These are phyloP conservation scores for Leersia perrieri DNA, from an alignment of 176 grass and related monocot species.

Conservation along the genomic window DNA sequence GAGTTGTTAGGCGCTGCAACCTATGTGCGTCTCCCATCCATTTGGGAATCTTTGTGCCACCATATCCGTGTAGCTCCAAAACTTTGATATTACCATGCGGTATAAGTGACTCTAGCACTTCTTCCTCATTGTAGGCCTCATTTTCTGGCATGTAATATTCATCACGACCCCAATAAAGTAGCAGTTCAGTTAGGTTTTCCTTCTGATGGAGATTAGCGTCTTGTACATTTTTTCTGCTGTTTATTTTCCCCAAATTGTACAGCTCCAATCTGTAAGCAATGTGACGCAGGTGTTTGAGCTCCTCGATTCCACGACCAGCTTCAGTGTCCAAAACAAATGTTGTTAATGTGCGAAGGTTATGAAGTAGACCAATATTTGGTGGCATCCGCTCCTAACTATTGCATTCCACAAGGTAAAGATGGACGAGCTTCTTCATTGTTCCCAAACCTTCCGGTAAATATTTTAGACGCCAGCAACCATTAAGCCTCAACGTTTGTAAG, in stretches of 20 bases:
- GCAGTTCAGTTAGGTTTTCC: neutral
- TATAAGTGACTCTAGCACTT: neutral
- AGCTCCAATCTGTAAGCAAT: conserved; percentile 5
- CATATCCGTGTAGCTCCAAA: neutral
- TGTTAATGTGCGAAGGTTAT: no score
- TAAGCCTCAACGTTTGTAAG: neutral
- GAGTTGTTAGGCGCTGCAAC: neutral
- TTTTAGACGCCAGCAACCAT: accelerated
- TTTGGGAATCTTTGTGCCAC: neutral
- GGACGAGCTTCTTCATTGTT: neutral
- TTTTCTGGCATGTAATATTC: accelerated
- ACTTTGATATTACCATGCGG: neutral
- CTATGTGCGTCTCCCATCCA: conserved; percentile 10
- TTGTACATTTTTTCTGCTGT: neutral
- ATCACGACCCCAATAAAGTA: neutral
- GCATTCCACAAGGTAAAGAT: neutral
- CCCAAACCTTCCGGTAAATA: neutral
- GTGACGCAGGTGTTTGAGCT: neutral
- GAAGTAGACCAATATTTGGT: neutral
- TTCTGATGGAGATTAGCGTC: conserved; percentile 11
- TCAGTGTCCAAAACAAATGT: neutral
- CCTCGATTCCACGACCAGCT: neutral
- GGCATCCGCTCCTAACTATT: neutral
- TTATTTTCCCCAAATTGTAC: neutral
- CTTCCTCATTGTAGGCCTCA: neutral